Conservation (phyloP, 306 rosid species). For the Senna tora region DNA sequence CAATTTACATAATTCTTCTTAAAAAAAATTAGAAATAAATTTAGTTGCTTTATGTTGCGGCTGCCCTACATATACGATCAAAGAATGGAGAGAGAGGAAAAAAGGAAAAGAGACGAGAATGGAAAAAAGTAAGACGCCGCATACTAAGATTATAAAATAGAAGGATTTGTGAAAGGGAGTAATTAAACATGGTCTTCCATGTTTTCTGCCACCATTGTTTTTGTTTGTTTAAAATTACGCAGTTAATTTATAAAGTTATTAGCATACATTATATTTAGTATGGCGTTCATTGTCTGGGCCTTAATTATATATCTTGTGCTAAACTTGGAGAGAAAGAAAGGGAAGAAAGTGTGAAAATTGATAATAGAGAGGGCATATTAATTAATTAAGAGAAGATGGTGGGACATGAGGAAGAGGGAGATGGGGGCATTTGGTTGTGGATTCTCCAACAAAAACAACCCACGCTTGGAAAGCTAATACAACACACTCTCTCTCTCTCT, state of each 20-base stretch:
- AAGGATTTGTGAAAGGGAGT: slow-evolving; percentile 20
- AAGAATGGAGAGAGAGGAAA: neutral
- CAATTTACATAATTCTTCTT: no score
- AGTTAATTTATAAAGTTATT: no score
- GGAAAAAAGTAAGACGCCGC: slow-evolving; percentile 3
- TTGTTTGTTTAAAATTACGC: slow-evolving; percentile 2
- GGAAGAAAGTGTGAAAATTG: neutral
- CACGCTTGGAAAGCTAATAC: slow-evolving; percentile 4
- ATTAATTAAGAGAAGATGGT: neutral
- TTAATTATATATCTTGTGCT: no score
- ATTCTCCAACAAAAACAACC: slow-evolving; percentile 4
- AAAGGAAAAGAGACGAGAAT: no score
- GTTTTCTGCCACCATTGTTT: slow-evolving; percentile 44
- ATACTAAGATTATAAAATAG: slow-evolving; percentile 31
- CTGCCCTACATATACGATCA: neutral
- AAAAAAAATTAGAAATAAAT: no score
- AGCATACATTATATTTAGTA: no score
- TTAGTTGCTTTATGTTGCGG: neutral
- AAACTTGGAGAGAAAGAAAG: no score
- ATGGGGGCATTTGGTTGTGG: slow-evolving; percentile 20
- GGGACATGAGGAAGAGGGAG: neutral
- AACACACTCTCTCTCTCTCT: neutral
- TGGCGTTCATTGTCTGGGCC: no score
- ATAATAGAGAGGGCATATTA: neutral
- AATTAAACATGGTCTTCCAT: slow-evolving; percentile 30